These are phyloP conservation scores for Rugonectria rugulosa DNA, from an alignment of 2,329 filamentous ascomycete species.

Conservation along the genomic window DNA sequence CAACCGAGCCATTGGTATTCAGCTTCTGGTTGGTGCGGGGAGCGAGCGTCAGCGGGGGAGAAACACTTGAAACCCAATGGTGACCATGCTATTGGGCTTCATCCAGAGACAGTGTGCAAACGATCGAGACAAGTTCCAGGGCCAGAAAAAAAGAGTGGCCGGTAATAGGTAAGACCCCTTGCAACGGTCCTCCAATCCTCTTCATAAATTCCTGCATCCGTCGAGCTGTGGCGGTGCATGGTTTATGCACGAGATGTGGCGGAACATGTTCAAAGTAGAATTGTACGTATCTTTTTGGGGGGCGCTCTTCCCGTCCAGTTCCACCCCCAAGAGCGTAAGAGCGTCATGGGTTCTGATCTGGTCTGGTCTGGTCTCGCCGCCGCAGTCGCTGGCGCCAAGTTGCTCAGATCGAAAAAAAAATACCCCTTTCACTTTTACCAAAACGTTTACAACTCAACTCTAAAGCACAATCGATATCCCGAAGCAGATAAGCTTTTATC, in stretches of 20 bases:
- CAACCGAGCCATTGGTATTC: neutral
- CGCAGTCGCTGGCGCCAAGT: conserved; percentile 4
- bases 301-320: neutral
- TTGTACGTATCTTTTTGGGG: neutral
- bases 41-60: conserved; percentile 7
- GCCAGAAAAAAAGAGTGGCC: neutral
- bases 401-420: neutral
- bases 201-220: neutral
- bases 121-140: neutral
- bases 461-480: conserved; percentile 5
- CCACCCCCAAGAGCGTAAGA: neutral
- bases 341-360: conserved; percentile 14
- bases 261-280: neutral
- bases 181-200: neutral
- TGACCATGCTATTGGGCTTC: conserved; percentile 7
- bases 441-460: neutral
- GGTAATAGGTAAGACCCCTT: neutral
- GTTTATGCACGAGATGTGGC: neutral
- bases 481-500: neutral
- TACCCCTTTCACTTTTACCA: conserved; percentile 11
- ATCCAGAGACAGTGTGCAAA: neutral
- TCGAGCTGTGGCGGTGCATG: neutral
- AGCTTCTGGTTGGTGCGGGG: neutral
- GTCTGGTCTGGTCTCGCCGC: conserved; percentile 11
- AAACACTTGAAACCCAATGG: conserved; percentile 5